Evolutionary conservation across 129 eudicot species (phyloP), one percentile per base, ranked within the genome.

Genomic region (Lactuca sativa): DNA sequence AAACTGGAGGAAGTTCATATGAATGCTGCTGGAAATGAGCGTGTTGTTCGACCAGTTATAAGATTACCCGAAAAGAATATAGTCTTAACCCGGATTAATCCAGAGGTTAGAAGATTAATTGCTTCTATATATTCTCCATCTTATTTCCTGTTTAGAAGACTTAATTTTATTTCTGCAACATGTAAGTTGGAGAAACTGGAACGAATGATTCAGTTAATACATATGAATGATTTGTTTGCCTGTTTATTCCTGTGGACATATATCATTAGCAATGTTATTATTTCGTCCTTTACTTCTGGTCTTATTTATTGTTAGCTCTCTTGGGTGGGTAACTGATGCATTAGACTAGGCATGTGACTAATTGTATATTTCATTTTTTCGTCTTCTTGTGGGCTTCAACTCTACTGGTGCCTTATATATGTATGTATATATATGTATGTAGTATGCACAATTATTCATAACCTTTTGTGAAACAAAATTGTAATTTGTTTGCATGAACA

Each of bases 71-170:
- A 95, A n/a, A 90, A 80, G 74, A 86, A 85, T 71, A 31, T 87
- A 15, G 95, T 95, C 73, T 84, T 95, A 51, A 95, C 99, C 43
- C 92, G 99, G 15, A 95, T 95, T 54, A 95, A 90, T 77, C 99
- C 99, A 1, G 90, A 90, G 99, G 99, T 95, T 63, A 82, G 92
- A 74, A 52, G 62, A 13, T 62, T 59, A 40, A 34, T 34, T 74
- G 16, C 40, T 57, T 57, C 17, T 49, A 15, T 59, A 41, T 41
- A 54, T 62, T 53, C 38, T 67, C 32, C 13, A 4, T 75, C 25
- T 66, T 58, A 25, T 66, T 66, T 63, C 47, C 41, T 62, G 36
- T 62, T 73, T 61, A 72, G 60, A 31, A 34, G 25, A 8, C 15
- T 59, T 60, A 13, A 14, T 37, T 36, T 62, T 25, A 25, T 25